These are phyloP conservation scores for Bolboschoenoplectus hybrid DNA, from an alignment of 202 grass and related monocot species.

Conservation along the genomic window DNA sequence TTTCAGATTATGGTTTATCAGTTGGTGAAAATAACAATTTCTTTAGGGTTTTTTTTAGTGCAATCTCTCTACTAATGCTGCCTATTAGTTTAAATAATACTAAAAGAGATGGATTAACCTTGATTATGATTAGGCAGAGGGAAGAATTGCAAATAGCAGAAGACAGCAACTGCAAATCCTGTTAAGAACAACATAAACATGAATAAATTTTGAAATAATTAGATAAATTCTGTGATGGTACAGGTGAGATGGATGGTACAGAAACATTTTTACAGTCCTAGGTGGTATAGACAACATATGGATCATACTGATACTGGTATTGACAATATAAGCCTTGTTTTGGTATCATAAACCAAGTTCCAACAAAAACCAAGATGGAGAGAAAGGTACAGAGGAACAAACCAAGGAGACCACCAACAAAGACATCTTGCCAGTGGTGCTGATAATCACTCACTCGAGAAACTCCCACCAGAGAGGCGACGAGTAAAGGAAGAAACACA, in stretches of 20 bases:
- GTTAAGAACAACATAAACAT: constrained; percentile 32
- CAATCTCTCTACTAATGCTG: neutral
- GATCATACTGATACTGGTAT: neutral
- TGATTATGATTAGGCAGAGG: constrained; percentile 65
- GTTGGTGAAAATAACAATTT: neutral
- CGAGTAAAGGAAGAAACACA: constrained; percentile 70
- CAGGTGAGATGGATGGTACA: neutral
- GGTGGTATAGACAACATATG: neutral
- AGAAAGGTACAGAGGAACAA: neutral
- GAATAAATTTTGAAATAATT: neutral
- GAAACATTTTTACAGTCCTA: neutral
- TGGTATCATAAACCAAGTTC: neutral
- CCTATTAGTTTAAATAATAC: neutral
- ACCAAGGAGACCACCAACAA: constrained; percentile 72
- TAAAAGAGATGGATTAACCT: constrained; percentile 45
- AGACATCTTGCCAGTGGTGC: constrained; percentile 86
- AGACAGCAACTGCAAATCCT: constrained; percentile 52
- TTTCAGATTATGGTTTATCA: neutral
- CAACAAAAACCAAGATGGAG: neutral
- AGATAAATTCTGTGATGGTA: neutral
- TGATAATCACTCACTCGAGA: constrained; percentile 81
- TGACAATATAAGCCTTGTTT: neutral
- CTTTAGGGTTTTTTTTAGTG: neutral
- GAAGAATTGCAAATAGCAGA: constrained; percentile 81
- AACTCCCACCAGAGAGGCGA: constrained; percentile 68